Evolutionary conservation across 306 rosid species (phyloP).

Genomic region (Prunus campanulata): DNA sequence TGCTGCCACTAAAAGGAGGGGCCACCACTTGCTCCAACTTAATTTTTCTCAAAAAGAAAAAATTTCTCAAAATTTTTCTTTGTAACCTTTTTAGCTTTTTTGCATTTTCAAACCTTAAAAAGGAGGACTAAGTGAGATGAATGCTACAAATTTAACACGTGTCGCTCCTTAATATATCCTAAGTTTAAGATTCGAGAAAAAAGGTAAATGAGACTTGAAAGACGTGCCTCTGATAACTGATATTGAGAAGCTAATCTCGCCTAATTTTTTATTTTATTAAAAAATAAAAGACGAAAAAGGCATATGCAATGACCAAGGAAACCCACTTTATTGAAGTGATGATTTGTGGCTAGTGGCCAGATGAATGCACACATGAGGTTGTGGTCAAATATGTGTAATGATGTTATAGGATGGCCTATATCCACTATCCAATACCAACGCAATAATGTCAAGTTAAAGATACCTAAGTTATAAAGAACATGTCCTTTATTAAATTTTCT

Average conservation of each 20-base stretch:
- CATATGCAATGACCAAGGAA: not conserved
- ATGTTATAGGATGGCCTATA: not conserved
- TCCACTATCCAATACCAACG: not conserved
- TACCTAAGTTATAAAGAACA: not conserved
- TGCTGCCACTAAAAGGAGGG: conserved; percentile 40
- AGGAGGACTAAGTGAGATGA: conserved; percentile 27
- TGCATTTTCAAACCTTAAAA: conserved; percentile 11
- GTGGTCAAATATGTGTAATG: not conserved
- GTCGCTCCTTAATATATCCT: conserved; percentile 29
- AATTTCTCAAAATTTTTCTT: not conserved
- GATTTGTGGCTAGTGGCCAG: not conserved
- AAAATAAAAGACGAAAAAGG: not conserved
- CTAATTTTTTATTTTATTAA: too few species aligned
- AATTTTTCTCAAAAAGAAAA: not conserved
- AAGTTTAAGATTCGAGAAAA: conserved; percentile 6
- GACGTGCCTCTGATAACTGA: too few species aligned
- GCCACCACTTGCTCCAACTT: conserved; percentile 36
- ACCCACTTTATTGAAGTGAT: not conserved
- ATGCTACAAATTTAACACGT: conserved; percentile 50
- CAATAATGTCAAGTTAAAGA: not conserved
- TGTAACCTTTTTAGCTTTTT: conserved; percentile 11
- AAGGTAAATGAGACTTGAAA: not conserved
- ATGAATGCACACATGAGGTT: not conserved
- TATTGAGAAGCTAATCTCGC: too few species aligned
- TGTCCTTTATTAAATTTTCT: too few species aligned